Evolutionary conservation across 2,329 filamentous ascomycete genomes (phyloP).

Genomic region (Fusarium lateritium): DNA sequence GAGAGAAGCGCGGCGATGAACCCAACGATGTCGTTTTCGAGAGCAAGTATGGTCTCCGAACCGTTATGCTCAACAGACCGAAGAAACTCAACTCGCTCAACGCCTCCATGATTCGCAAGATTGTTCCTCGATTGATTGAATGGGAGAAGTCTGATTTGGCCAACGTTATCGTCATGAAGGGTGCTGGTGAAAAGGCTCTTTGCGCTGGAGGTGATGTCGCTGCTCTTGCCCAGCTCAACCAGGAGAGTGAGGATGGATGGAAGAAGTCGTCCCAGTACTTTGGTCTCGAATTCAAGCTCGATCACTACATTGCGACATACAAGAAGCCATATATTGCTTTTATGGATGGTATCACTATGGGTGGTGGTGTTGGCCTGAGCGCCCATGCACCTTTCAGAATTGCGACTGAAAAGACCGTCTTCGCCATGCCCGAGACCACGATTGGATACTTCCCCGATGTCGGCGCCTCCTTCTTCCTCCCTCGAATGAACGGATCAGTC

Average conservation of each 20-base stretch:
- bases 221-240: constrained; percentile 81
- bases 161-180: constrained; percentile 93
- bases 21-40: constrained; percentile 94
- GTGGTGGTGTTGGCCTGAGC: constrained; percentile 93
- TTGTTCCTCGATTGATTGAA: constrained; percentile 88
- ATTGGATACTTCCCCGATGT: constrained; percentile 99
- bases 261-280: constrained; percentile 88
- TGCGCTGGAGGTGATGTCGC: constrained; percentile 95
- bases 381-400: constrained; percentile 97
- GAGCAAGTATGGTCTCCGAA: constrained; percentile 89
- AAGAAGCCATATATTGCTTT: constrained; percentile 93
- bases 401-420: constrained; percentile 94
- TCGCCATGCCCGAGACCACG: constrained; percentile 98
- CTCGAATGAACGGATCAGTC: constrained; percentile 86
- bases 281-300: constrained; percentile 93
- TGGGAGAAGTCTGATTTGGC: constrained; percentile 97
- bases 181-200: constrained; percentile 85
- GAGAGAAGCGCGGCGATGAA: constrained; percentile 77
- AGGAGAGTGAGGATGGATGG: constrained; percentile 77
- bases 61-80: constrained; percentile 94
- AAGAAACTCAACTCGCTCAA: constrained; percentile 93
- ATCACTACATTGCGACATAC: constrained; percentile 96
- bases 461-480: constrained; percentile 95
- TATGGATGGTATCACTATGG: constrained; percentile 99
- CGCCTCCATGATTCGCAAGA: constrained; percentile 95